Evolutionary conservation across 2,329 filamentous ascomycete species (phyloP), one percentile per base, ranked within the genome.

Genomic region (Colletotrichum simmondsii): DNA sequence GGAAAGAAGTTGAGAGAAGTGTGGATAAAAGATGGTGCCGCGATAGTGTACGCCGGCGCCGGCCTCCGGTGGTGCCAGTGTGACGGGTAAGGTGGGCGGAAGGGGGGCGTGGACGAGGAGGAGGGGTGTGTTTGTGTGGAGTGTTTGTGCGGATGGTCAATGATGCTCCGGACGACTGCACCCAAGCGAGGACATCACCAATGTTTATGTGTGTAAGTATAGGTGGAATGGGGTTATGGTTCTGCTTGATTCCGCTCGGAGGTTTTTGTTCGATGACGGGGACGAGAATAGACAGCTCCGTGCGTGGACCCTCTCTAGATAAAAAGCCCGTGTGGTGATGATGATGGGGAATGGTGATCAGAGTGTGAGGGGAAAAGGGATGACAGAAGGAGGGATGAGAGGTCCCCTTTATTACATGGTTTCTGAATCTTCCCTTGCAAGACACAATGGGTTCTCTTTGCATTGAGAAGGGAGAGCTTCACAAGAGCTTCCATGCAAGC

Each of bases 141-240:
- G 26, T 37, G 49, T 16, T 26, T 14, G 28, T 26, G 56, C n/a
- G 52, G 28, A 26, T 28, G 11, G 37, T 60, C 46, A 56, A 61
- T 59, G 37, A 59, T 52, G 42, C 52, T 64, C 64, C 58, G 65
- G 59, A 68, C 69, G 58, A 63, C 52, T 68, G 65, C 42, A 68
- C 65, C 66, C 66, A 46, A 64, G 59, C 59, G 32, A 59, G 30
- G 60, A 32, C 16, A 42, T 49, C 28, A 46, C 46, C 37, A 54
- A 49, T 61, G 35, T 56, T 10, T 14, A 11, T 30, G 46, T 16
- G 37, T 16, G 14, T 16, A 42, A 16, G 37, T 16, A 42, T 1
- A 42, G 37, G 37, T 19, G 12, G 37, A 42, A 19, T 42, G 14
- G 14, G 6, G 42, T 28, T 54, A 11, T 30, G 32, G 4, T 54